Conservation (phyloP, 192 early-diverging fungal species). For the Rhizophagus prolifer region DNA sequence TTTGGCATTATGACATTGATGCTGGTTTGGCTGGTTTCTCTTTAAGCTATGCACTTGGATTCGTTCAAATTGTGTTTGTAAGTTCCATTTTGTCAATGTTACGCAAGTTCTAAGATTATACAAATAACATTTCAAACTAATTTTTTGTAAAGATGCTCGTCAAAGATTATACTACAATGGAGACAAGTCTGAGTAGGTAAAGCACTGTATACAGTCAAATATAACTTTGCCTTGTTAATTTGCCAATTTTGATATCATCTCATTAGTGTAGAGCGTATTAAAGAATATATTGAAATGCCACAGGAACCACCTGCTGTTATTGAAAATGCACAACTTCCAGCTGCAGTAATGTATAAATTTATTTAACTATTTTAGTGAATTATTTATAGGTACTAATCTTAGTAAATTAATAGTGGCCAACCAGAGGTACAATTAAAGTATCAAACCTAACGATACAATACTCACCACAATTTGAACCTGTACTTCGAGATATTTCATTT, state of each 20-base stretch:
- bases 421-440: constrained; percentile 69
- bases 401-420: constrained; percentile 62
- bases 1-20: constrained; percentile 56
- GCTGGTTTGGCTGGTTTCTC: constrained; percentile 83
- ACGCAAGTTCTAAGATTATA: not conserved
- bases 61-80: constrained; percentile 52
- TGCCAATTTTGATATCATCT: constrained; percentile 36
- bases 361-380: constrained; percentile 2
- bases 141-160: constrained; percentile 22
- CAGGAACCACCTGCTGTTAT: constrained; percentile 72
- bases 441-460: constrained; percentile 75
- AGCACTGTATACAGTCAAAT: constrained; percentile 5
- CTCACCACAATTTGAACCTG: constrained; percentile 63
- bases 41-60: constrained; percentile 77
- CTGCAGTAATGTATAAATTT: constrained; percentile 38
- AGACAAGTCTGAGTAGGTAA: constrained; percentile 19
- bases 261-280: constrained; percentile 79
- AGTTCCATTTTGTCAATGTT: constrained; percentile 13
- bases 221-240: constrained; percentile 16
- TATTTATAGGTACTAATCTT: not conserved
- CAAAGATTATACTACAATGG: constrained; percentile 31
- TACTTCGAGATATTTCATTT: constrained; percentile 75
- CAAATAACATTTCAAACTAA: not conserved
- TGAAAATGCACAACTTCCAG: constrained; percentile 47
- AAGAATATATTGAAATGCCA: constrained; percentile 77